These are phyloP conservation scores for Dillenia turbinata DNA, from an alignment of 164 flowering plant species.

Conservation along the genomic window DNA sequence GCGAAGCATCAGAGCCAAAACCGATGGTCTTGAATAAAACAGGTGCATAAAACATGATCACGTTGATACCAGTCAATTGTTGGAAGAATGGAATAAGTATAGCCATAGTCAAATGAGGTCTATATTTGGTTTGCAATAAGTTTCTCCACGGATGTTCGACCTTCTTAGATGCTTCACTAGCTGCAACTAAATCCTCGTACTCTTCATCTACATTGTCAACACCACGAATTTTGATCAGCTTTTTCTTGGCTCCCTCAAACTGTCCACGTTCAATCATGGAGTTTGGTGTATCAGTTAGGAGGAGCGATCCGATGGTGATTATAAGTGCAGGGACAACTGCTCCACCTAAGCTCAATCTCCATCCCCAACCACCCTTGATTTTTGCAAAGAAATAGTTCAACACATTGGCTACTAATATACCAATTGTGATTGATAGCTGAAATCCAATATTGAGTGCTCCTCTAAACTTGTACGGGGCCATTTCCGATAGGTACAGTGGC, in stretches of 20 bases:
- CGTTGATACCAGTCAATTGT: constrained; percentile 27
- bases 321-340: constrained; percentile 30
- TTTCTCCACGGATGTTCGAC: constrained; percentile 23
- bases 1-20: constrained; percentile 19
- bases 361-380: constrained; percentile 36
- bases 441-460: constrained; percentile 29
- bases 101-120: constrained; percentile 28
- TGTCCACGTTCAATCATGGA: constrained; percentile 22
- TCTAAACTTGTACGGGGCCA: constrained; percentile 32
- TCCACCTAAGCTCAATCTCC: constrained; percentile 27
- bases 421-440: constrained; percentile 28
- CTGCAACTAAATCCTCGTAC: constrained; percentile 14
- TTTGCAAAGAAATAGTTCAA: constrained; percentile 24
- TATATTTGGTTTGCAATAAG: constrained; percentile 16
- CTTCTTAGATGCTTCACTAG: constrained; percentile 17
- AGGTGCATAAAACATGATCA: constrained; percentile 30
- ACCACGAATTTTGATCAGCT: constrained; percentile 26
- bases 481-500: constrained; percentile 33
- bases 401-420: constrained; percentile 24
- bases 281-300: constrained; percentile 39
- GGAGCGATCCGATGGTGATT: constrained; percentile 21
- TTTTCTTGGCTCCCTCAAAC: constrained; percentile 9
- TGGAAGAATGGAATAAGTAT: constrained; percentile 28
- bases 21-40: constrained; percentile 24
- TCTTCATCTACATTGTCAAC: constrained; percentile 10